Evolutionary conservation across 176 grass and related monocot genomes (phyloP), one percentile per base, ranked within the genome.

Genomic region (Carex scoparia): DNA sequence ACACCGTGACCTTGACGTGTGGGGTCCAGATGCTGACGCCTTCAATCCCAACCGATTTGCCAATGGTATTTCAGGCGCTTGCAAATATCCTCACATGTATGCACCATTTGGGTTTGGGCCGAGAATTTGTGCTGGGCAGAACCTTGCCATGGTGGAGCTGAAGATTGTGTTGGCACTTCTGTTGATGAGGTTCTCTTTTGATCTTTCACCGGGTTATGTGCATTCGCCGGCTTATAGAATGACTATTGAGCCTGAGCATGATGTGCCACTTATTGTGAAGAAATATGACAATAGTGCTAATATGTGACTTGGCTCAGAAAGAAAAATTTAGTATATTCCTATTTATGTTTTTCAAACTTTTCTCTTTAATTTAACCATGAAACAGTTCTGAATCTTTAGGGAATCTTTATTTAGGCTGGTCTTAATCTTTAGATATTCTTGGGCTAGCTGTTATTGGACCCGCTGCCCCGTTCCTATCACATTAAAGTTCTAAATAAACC

Each of bases 141-240:
- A 93, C 79, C 84, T 97, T 31, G 95, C 92, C 56, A 92, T 93
- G 89, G 87, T 87, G 15, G 95, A 94, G 81, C 64, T 94, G 23
- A 98, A 98, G 76, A 81, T 89, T 32, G 32, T 97, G 44, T 84
- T 97, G 44, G 90, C 89, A 5, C 77, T 90, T 33, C 5, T 91
- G 33, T 69, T 97, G 18, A 72, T 86, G 0, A 88, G 65, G 53
- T 97, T 97, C 79, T 62, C 75, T 10, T 93, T 93, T 6, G 72
- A 73, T 0, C 64, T 89, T 11, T 94, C 88, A 4, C 86, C 89
- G 0, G 80, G 69, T 63, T 94, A 90, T 46, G 74, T 86, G 2
- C 94, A 94, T 79, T 81, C 84, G 14, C 92, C 92, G 7, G 77
- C 78, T 0, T 91, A 91, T 56, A 86, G 86, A 19, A 11, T 97